These are phyloP conservation scores for Xerocomus brunneocitrinus DNA, from an alignment of 768 basidiomycete genomes.

Conservation along the genomic window DNA sequence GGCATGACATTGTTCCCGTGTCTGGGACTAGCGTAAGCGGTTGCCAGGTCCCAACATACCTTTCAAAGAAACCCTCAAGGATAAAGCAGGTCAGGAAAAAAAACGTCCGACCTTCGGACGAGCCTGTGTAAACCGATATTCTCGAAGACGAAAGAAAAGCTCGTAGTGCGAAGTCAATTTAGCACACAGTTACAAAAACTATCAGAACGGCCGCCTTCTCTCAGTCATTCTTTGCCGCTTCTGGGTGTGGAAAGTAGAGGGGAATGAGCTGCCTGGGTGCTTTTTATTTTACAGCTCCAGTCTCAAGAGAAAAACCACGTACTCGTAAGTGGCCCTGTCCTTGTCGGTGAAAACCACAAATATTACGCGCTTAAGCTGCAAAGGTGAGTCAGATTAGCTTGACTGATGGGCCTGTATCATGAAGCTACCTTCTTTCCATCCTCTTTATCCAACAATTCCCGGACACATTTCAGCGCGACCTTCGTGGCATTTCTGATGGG, in stretches of 20 bases:
- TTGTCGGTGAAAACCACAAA: slow-evolving; percentile 68
- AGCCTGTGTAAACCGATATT: neutral
- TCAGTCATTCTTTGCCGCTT: neutral
- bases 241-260: slow-evolving; percentile 51
- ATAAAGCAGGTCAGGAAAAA: neutral
- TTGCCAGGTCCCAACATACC: neutral
- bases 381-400: neutral
- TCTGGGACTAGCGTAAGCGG: neutral
- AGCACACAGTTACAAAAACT: neutral
- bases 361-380: slow-evolving; percentile 63
- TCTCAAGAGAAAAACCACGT: slow-evolving; percentile 22
- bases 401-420: neutral
- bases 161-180: neutral
- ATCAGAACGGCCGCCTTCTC: neutral
- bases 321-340: slow-evolving; percentile 67
- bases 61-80: neutral
- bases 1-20: neutral
- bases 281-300: neutral
- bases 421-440: slow-evolving; percentile 38
- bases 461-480: slow-evolving; percentile 57
- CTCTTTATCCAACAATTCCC: slow-evolving; percentile 54
- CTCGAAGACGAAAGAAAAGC: neutral
- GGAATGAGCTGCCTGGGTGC: slow-evolving; percentile 46
- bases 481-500: slow-evolving; percentile 69
- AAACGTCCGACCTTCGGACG: neutral